Percentiles rank a stretch among this genome's conserved stretches.
Conservation (phyloP, 176 grass and related monocot genomes). For the Tillandsia fasciculata region DNA sequence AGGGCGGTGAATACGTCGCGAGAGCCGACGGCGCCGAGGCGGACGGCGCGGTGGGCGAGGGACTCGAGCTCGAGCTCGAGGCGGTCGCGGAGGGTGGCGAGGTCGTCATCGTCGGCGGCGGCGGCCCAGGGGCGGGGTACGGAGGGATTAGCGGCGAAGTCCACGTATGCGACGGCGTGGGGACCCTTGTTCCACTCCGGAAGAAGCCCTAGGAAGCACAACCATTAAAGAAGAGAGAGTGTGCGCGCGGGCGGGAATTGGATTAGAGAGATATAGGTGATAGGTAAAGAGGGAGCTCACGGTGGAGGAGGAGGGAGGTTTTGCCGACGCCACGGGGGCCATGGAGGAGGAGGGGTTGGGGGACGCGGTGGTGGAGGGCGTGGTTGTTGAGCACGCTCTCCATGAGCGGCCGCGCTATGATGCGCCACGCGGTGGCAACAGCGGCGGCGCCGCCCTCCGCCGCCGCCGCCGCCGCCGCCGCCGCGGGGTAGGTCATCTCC, state of each 20-base stretch:
- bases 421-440: conserved; percentile 35
- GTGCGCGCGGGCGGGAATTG: neutral
- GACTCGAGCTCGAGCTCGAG: conserved; percentile 74
- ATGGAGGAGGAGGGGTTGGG: conserved; percentile 69
- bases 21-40: conserved; percentile 47
- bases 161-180: conserved; percentile 60
- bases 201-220: conserved; percentile 46
- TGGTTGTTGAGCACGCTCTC: conserved; percentile 87
- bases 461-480: conserved; percentile 32
- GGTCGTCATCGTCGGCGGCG: conserved; percentile 9
- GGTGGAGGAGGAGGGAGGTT: conserved; percentile 67
- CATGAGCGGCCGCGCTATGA: conserved; percentile 68
- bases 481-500: conserved; percentile 9
- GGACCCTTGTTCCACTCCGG: conserved; percentile 67
- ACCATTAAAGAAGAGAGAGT: neutral
- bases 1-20: conserved; percentile 61
- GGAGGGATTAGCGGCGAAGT: conserved; percentile 37
- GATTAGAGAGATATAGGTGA: conserved; percentile 2
- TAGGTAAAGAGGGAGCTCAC: conserved; percentile 10
- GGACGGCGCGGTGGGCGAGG: conserved; percentile 49
- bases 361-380: conserved; percentile 51
- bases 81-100: conserved; percentile 38
- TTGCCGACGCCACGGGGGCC: conserved; percentile 86
- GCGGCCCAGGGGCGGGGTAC: conserved; percentile 20
- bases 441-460: conserved; percentile 8